phyloP scores from a whole-genome alignment of 2,329 filamentous ascomycete species.

The Trichoderma sp. region DNA sequence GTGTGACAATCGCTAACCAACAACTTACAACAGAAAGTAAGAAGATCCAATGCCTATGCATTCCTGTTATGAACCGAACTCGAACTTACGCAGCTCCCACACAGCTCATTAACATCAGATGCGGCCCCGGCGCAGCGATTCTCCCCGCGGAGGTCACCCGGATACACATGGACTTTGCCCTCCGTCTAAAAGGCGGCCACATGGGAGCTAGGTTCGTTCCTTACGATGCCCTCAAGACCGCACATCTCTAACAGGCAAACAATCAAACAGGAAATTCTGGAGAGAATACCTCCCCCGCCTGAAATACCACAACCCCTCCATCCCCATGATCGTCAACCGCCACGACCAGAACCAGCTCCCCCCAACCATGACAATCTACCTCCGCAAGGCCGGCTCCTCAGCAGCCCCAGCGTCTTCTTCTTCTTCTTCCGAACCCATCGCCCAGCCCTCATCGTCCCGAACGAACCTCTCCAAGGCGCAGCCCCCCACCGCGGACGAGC shows the following conservation, averaged over 20 bases:
- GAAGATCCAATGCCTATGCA: constrained; percentile 17
- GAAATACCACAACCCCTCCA: constrained; percentile 88
- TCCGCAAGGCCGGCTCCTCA: constrained; percentile 42
- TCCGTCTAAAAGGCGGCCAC: constrained; percentile 62
- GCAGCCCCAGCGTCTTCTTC: constrained; percentile 15
- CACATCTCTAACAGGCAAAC: neutral
- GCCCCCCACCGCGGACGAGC: constrained; percentile 48
- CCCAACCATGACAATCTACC: constrained; percentile 65
- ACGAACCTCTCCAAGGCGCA: constrained; percentile 49
- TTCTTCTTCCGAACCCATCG: constrained; percentile 31
- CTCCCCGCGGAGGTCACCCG: constrained; percentile 73
- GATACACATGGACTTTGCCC: constrained; percentile 72
- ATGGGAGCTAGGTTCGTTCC: constrained; percentile 65
- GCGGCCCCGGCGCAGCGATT: constrained; percentile 79
- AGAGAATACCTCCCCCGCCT: constrained; percentile 75
- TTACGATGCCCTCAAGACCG: neutral
- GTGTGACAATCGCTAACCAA: neutral
- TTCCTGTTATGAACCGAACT: constrained; percentile 20
- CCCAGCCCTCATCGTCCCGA: constrained; percentile 48
- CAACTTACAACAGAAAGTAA: constrained; percentile 42
- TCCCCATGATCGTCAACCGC: constrained; percentile 80
- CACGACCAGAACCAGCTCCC: constrained; percentile 54
- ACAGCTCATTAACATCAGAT: constrained; percentile 71
- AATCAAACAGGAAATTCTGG: constrained; percentile 76
- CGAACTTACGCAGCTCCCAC: constrained; percentile 29